Evolutionary conservation across 2,329 filamentous ascomycete species (phyloP).

Genomic region (Tolypocladium tropicale): DNA sequence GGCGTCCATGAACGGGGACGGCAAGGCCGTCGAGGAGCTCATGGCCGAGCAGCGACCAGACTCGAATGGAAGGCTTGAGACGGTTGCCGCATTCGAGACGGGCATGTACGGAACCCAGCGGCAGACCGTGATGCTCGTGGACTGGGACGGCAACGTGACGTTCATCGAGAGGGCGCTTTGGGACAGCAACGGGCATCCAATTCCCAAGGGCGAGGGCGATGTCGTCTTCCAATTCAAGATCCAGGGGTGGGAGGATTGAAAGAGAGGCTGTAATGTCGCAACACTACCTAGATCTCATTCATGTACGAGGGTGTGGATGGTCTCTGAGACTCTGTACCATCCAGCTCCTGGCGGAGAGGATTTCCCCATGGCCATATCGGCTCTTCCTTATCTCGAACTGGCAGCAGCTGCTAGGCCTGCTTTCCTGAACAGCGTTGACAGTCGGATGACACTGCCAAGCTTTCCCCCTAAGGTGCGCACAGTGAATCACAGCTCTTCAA

Average conservation of each 20-base stretch:
- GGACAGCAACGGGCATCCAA: constrained; percentile 44
- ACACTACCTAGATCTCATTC: not conserved
- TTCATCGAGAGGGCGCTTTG: constrained; percentile 50
- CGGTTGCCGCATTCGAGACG: constrained; percentile 36
- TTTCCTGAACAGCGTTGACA: not conserved
- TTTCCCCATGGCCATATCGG: not conserved
- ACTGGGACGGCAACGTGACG: constrained; percentile 51
- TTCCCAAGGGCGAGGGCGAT: constrained; percentile 45
- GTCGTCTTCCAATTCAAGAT: constrained; percentile 45
- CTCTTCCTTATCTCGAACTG: not conserved
- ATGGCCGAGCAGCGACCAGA: constrained; percentile 27
- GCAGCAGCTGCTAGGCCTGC: not conserved
- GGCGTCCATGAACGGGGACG: constrained; percentile 23
- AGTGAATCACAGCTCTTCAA: not conserved
- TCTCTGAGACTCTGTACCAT: not conserved
- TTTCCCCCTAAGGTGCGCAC: not conserved
- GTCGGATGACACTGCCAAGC: not conserved
- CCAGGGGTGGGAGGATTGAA: constrained; percentile 36
- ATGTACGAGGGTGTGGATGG: not conserved
- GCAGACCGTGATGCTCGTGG: constrained; percentile 52
- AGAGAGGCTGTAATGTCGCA: no score
- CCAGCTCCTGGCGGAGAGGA: not conserved
- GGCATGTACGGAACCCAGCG: constrained; percentile 56
- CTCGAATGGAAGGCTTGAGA: constrained; percentile 12
- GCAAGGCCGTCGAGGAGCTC: constrained; percentile 24